Evolutionary conservation across 106 monocot genomes (phyloP).

Genomic region (Alisma plantagoaquatica): DNA sequence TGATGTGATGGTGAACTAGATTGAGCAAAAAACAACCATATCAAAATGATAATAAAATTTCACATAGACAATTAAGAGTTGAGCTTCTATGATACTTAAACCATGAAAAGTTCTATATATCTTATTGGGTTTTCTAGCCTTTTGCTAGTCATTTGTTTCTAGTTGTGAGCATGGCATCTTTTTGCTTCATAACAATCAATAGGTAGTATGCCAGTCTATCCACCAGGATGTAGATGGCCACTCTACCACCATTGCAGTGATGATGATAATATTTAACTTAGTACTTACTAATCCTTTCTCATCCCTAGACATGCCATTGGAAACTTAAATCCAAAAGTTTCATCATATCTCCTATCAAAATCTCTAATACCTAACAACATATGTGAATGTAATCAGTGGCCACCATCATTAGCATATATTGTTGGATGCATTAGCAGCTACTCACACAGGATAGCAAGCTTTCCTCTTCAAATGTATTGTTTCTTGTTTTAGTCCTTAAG

Average conservation of each 20-base stretch:
- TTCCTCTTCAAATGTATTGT: slow-evolving; percentile 20
- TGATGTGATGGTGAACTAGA: no score
- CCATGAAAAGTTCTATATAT: no score
- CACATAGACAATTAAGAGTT: no score
- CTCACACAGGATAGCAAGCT: slow-evolving; percentile 27
- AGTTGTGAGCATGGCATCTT: no score
- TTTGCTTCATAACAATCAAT: slow-evolving; percentile 6
- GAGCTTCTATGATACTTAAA: no score
- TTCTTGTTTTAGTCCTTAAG: slow-evolving; percentile 1
- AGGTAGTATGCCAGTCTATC: slow-evolving; percentile 22
- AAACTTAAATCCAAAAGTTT: slow-evolving; percentile 35
- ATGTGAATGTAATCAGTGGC: slow-evolving; percentile 28
- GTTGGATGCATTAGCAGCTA: slow-evolving; percentile 33
- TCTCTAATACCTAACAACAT: slow-evolving; percentile 32
- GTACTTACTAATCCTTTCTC: background rate
- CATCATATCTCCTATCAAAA: slow-evolving; percentile 1
- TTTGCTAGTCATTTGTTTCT: no score
- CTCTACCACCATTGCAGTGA: slow-evolving; percentile 12
- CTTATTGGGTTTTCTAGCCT: no score
- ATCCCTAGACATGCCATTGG: background rate
- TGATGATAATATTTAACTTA: slow-evolving; percentile 10
- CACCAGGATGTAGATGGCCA: slow-evolving; percentile 19
- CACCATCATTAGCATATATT: slow-evolving; percentile 8
- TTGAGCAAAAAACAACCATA: no score
- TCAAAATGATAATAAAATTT: no score